Conservation (phyloP, 140 eudicot genomes). For the Anethum foeniculum region DNA sequence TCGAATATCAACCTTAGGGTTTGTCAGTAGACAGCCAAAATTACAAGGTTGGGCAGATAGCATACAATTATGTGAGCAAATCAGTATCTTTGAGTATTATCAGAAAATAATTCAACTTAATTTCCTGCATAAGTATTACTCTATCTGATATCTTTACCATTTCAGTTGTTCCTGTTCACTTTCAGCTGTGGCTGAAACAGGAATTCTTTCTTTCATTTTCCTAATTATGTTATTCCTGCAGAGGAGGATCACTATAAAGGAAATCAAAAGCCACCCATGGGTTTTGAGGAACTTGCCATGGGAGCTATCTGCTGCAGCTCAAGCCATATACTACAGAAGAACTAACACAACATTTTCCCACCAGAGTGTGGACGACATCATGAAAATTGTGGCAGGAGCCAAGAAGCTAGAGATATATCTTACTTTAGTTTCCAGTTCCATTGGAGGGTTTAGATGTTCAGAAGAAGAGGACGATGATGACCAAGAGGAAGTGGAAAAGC, state of each 20-base stretch:
- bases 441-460: conserved; percentile 67
- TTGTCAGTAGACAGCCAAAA: too few species aligned
- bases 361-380: conserved; percentile 64
- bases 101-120: too few species aligned
- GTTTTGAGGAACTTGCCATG: conserved; percentile 75
- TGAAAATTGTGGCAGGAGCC: conserved; percentile 71
- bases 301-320: conserved; percentile 62
- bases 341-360: conserved; percentile 35
- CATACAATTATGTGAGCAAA: too few species aligned
- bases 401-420: conserved; percentile 23
- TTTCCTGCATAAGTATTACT: too few species aligned
- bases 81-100: too few species aligned
- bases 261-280: conserved; percentile 82
- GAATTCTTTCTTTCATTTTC: neutral
- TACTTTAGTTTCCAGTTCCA: conserved; percentile 50
- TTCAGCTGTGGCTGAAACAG: conserved; percentile 10
- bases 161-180: neutral
- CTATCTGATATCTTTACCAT: neutral
- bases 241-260: conserved; percentile 57
- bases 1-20: too few species aligned
- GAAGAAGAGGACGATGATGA: conserved; percentile 47
- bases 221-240: conserved; percentile 16
- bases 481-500: conserved; percentile 33
- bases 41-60: too few species aligned
- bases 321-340: conserved; percentile 34